Percentiles rank a stretch among this genome's conserved stretches.
phyloP scores from a whole-genome alignment of 148 eudicot genomes.

The Gaultheria prostrata region DNA sequence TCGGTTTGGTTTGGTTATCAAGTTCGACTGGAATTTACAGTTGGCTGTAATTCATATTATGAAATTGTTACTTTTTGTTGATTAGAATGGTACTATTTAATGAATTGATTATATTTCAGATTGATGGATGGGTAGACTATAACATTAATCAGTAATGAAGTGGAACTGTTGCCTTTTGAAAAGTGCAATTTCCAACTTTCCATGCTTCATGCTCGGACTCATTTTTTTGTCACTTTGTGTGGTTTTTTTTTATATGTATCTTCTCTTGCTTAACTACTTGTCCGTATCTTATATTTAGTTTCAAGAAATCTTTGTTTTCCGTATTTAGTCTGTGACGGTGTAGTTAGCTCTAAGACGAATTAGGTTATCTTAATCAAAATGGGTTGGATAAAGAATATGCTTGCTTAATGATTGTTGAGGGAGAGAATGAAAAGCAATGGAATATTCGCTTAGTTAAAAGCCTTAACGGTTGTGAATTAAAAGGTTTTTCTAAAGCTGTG shows the following conservation, averaged over 20 bases:
- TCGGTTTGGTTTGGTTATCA: too few species aligned
- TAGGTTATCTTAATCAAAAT: neutral
- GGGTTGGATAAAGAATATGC: neutral
- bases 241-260: neutral
- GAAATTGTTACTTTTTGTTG: neutral
- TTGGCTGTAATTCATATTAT: too few species aligned
- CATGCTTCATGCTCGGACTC: neutral
- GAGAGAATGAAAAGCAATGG: neutral
- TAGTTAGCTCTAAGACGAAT: neutral
- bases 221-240: neutral
- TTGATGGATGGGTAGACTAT: neutral
- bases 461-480: neutral
- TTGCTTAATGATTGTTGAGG: neutral
- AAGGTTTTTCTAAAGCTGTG: neutral
- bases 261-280: neutral
- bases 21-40: neutral
- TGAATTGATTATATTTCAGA: too few species aligned
- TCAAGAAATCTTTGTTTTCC: neutral
- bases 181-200: neutral
- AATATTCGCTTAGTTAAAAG: neutral
- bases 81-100: neutral
- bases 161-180: neutral
- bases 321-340: neutral
- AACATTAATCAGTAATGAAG: neutral
- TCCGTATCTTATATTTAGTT: neutral